Evolutionary conservation across 352 stramenopile species (phyloP).

Genomic region (Phytophthora cryptogea): DNA sequence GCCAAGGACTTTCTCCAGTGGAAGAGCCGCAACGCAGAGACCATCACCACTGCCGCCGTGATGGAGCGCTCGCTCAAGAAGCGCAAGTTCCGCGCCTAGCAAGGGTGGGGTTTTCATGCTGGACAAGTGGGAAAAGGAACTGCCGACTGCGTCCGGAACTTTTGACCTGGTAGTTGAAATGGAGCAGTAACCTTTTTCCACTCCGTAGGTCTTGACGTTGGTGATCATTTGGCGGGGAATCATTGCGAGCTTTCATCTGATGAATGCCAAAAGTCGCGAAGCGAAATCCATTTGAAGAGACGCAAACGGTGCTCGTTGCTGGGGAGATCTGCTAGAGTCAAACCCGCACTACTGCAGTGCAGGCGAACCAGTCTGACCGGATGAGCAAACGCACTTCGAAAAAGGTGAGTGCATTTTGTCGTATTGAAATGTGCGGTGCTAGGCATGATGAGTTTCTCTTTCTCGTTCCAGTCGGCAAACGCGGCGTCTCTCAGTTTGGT

Average conservation of each 20-base stretch:
- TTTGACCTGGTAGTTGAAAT: conserved; percentile 25
- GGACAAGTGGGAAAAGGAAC: conserved; percentile 5
- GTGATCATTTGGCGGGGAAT: neutral
- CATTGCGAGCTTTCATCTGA: too few relatives aligned
- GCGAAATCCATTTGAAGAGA: conserved; percentile 30
- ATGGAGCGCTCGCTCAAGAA: conserved; percentile 69
- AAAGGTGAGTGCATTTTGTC: conserved; percentile 34
- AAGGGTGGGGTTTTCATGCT: neutral
- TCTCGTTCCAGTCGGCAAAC: conserved; percentile 20
- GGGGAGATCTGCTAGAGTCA: neutral
- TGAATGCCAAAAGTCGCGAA: conserved; percentile 54
- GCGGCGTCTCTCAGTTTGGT: conserved; percentile 62
- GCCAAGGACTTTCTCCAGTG: conserved; percentile 78
- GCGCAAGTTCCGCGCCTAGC: conserved; percentile 43
- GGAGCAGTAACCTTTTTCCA: conserved; percentile 21
- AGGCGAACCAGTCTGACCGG: neutral
- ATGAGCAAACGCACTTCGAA: conserved; percentile 64
- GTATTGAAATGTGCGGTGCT: neutral
- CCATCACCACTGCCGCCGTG: conserved; percentile 58
- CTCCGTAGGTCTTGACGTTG: conserved; percentile 11
- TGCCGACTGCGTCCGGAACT: conserved; percentile 15
- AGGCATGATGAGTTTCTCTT: conserved; percentile 8
- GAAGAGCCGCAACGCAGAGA: conserved; percentile 75
- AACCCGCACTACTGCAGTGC: neutral
- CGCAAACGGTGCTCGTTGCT: conserved; percentile 4